Conservation (phyloP, 2,329 filamentous ascomycete genomes). For the Colletotrichum graminicola region DNA sequence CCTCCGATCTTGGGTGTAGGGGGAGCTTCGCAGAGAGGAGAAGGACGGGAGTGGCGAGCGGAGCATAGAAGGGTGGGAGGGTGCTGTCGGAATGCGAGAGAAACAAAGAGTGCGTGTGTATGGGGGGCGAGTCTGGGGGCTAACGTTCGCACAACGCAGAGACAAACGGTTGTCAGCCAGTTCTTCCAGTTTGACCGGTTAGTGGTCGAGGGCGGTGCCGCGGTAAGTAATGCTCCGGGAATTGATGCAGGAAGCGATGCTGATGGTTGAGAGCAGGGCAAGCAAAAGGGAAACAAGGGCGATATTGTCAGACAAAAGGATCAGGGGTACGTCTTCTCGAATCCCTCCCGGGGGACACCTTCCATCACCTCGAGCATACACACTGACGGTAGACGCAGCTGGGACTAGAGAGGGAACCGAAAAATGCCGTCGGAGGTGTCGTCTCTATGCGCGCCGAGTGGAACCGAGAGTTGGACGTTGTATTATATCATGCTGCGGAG, state of each 20-base stretch:
- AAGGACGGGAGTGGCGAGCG: background rate
- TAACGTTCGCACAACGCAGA: conserved; percentile 65
- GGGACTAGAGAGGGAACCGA: conserved; percentile 7
- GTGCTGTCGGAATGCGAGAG: background rate
- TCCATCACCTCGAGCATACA: background rate
- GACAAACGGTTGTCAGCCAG: conserved; percentile 94
- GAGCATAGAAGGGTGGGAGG: background rate
- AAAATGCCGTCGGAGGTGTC: background rate
- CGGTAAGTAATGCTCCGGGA: conserved; percentile 63
- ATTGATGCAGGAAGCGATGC: conserved; percentile 1
- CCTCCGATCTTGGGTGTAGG: background rate
- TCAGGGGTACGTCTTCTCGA: conserved; percentile 70
- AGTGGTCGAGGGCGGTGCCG: conserved; percentile 90
- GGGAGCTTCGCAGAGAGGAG: background rate
- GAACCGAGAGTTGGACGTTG: conserved; percentile 2
- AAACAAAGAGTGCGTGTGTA: background rate
- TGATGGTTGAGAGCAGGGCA: conserved; percentile 64
- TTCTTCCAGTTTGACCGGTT: conserved; percentile 93
- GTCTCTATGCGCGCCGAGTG: conserved; percentile 1
- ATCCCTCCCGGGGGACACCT: too few species aligned
- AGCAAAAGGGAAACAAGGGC: conserved; percentile 75
- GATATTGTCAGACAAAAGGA: conserved; percentile 83
- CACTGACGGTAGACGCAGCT: conserved; percentile 15
- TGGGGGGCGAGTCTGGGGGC: background rate
- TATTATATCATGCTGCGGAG: conserved; percentile 22